These are phyloP conservation scores for Marasmius sp. DNA, from an alignment of 1,284 basidiomycete species.

Conservation along the genomic window DNA sequence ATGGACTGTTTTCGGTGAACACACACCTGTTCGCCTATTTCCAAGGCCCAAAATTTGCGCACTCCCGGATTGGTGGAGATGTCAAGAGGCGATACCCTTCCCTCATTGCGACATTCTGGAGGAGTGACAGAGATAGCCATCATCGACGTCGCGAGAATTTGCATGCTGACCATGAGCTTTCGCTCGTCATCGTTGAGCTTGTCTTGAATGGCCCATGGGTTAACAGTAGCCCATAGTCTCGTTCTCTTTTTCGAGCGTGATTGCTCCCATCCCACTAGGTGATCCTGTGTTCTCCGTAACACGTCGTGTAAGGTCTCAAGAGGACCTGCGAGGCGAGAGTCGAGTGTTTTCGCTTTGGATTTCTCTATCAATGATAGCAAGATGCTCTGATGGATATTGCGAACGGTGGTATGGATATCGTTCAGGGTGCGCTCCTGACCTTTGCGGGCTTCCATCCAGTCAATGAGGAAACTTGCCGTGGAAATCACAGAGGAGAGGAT, in stretches of 20 bases:
- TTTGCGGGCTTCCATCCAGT: background rate
- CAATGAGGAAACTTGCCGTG: background rate
- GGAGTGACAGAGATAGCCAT: background rate
- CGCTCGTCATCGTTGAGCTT: background rate
- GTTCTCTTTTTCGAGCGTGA: background rate
- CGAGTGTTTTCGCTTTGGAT: background rate
- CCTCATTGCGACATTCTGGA: background rate
- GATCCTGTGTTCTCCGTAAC: background rate
- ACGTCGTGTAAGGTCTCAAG: background rate
- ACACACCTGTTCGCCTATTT: background rate
- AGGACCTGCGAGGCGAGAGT: background rate
- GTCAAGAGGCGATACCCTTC: background rate
- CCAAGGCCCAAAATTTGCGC: background rate
- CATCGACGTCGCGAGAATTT: background rate
- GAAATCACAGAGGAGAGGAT: background rate
- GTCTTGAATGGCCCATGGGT: background rate
- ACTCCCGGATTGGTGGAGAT: background rate
- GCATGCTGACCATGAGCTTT: background rate
- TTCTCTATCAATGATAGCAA: background rate
- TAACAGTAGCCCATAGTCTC: background rate
- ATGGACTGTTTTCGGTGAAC: background rate
- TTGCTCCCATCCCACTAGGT: background rate
- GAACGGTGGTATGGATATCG: background rate
- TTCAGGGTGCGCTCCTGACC: background rate
- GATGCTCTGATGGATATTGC: background rate